Conservation (phyloP, 1,139 yeast genomes). For the Insectozyma bohioensis region DNA sequence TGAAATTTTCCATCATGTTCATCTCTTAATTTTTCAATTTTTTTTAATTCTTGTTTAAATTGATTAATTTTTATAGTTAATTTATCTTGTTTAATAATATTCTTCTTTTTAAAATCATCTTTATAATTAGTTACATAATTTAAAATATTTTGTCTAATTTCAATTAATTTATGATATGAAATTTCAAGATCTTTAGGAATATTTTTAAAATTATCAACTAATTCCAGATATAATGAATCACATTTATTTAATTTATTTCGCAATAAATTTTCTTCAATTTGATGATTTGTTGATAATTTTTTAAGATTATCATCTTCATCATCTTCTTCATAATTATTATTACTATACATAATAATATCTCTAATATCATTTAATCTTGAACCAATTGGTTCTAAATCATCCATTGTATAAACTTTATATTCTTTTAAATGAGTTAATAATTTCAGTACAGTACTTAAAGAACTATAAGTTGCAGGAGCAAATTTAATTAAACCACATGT, state of each 20-base stretch:
- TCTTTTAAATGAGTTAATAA: conserved; percentile 79
- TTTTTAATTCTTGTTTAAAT: conserved; percentile 26
- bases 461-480: conserved; percentile 93
- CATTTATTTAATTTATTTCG: conserved; percentile 62
- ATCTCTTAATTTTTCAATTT: conserved; percentile 34
- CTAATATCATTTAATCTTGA: conserved; percentile 68
- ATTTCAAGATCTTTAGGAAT: conserved; percentile 56
- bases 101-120: conserved; percentile 16
- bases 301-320: conserved; percentile 12
- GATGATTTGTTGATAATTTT: conserved; percentile 21
- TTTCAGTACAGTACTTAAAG: conserved; percentile 79
- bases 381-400: conserved; percentile 76
- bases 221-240: conserved; percentile 49
- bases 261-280: conserved; percentile 59
- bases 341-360: conserved; percentile 52
- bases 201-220: conserved; percentile 53
- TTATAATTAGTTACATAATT: conserved; percentile 29
- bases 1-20: conserved; percentile 33
- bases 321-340: conserved; percentile 27
- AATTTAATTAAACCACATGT: conserved; percentile 88
- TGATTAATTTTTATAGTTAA: conserved; percentile 14
- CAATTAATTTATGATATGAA: conserved; percentile 48
- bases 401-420: conserved; percentile 76
- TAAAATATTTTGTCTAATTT: conserved; percentile 34
- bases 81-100: conserved; percentile 26